Percentiles rank a stretch among this genome's conserved stretches.
Evolutionary conservation across 768 basidiomycete species (phyloP).

Genomic region (Tulasnella sp.): DNA sequence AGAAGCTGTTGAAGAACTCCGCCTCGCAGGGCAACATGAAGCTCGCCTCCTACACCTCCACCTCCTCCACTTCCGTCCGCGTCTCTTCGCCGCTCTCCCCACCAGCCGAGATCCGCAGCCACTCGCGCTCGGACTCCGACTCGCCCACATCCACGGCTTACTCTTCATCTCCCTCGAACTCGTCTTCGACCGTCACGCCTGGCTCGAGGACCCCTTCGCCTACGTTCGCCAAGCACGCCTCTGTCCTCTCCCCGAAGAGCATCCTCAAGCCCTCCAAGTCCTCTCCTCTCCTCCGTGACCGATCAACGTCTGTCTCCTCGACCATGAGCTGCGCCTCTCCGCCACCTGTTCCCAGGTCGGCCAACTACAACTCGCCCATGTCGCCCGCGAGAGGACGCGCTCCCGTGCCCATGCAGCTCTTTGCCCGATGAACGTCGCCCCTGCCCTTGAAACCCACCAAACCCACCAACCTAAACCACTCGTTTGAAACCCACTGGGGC

Average conservation of each 20-base stretch:
- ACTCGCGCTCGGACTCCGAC: background rate
- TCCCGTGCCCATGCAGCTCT: background rate
- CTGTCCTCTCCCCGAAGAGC: background rate
- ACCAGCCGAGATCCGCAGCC: conserved; percentile 4
- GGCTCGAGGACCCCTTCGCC: background rate
- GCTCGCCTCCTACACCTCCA: background rate
- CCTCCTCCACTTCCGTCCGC: conserved; percentile 1
- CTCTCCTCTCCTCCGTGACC: background rate
- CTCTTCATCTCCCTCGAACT: conserved; percentile 5
- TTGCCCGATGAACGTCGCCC: background rate
- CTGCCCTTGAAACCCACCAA: too few relatives aligned
- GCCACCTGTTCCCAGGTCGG: background rate
- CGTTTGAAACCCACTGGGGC: too few relatives aligned
- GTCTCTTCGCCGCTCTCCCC: background rate
- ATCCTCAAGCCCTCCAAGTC: conserved; percentile 25
- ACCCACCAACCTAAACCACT: too few relatives aligned
- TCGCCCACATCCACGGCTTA: background rate
- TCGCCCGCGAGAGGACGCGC: background rate
- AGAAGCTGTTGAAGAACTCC: conserved; percentile 9
- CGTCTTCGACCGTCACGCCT: background rate
- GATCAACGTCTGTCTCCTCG: background rate
- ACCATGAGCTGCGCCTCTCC: background rate
- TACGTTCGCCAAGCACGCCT: background rate
- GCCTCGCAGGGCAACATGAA: background rate
- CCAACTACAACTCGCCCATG: background rate